Conservation (phyloP, 2,329 filamentous ascomycete genomes). For the Calcarisporium arbuscula region DNA sequence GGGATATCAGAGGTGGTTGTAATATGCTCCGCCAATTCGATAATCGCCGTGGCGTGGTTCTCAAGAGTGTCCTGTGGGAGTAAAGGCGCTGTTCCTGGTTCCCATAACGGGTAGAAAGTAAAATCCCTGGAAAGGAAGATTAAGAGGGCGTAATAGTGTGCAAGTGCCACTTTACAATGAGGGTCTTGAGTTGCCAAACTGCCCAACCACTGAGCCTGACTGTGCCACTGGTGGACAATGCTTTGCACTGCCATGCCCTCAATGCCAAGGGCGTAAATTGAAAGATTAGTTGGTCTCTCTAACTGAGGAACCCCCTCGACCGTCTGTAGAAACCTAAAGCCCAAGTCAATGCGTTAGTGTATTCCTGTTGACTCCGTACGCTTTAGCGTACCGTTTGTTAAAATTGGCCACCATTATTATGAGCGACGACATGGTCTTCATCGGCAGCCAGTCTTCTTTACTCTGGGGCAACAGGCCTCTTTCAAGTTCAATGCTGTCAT, state of each 20-base stretch:
- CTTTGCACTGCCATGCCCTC: constrained; percentile 9
- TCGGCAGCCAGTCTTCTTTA: no score
- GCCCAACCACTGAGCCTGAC: no score
- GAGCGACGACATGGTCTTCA: constrained; percentile 5
- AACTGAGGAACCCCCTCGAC: constrained; percentile 10
- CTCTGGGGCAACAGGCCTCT: no score
- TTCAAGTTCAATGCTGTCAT: no score
- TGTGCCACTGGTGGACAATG: background rate
- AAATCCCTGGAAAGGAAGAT: constrained; percentile 18
- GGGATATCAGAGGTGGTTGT: constrained; percentile 11
- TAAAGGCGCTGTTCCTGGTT: constrained; percentile 3
- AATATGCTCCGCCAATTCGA: background rate
- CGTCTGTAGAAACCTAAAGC: constrained; percentile 13
- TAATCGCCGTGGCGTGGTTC: constrained; percentile 4
- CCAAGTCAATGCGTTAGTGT: rapidly evolving
- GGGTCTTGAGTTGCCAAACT: no score
- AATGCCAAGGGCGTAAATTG: constrained; percentile 3
- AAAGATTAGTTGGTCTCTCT: background rate
- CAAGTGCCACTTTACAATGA: constrained; percentile 7
- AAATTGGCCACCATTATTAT: constrained; percentile 14
- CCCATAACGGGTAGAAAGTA: constrained; percentile 16
- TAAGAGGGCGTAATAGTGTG: constrained; percentile 11
- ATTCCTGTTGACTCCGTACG: no score
- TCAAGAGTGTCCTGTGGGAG: constrained; percentile 3
- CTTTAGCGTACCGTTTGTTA: constrained; percentile 14